A percentile compares a stretch with the other conserved stretches of the same genome.
These are phyloP conservation scores for Fusarium irregulare DNA, from an alignment of 2,329 filamentous ascomycete genomes.

Conservation along the genomic window DNA sequence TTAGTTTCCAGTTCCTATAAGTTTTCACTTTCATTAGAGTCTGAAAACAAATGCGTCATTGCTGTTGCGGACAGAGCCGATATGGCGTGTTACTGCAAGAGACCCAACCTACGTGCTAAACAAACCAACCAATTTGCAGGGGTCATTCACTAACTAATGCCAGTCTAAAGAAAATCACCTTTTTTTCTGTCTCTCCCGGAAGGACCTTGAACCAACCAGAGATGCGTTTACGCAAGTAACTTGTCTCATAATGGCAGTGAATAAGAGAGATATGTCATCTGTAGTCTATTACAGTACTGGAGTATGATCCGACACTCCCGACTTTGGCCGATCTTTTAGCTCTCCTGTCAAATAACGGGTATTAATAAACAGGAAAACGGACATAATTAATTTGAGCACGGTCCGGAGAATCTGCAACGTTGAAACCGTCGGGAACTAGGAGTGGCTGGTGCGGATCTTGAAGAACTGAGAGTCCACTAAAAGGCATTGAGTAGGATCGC, in stretches of 20 bases:
- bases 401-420: slow-evolving; percentile 14
- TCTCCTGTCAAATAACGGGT: background rate
- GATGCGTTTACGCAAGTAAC: slow-evolving; percentile 5
- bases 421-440: slow-evolving; percentile 20
- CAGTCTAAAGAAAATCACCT: slow-evolving; percentile 27
- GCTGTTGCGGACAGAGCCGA: background rate
- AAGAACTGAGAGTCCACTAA: background rate
- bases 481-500: slow-evolving; percentile 16
- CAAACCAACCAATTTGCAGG: slow-evolving; percentile 2
- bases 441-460: slow-evolving; percentile 34
- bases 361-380: background rate
- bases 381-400: slow-evolving; percentile 13
- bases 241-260: background rate
- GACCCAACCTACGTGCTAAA: background rate
- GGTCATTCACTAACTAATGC: background rate
- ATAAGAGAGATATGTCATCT: background rate
- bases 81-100: slow-evolving; percentile 30
- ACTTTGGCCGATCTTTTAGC: slow-evolving; percentile 39
- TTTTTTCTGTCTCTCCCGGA: background rate
- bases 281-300: background rate
- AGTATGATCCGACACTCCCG: slow-evolving; percentile 14
- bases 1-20: background rate
- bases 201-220: slow-evolving; percentile 38
- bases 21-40: background rate
- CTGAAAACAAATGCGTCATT: background rate